These are phyloP conservation scores for Lachancea thermotolerans DNA, from an alignment of 805 yeast species.

Conservation along the genomic window DNA sequence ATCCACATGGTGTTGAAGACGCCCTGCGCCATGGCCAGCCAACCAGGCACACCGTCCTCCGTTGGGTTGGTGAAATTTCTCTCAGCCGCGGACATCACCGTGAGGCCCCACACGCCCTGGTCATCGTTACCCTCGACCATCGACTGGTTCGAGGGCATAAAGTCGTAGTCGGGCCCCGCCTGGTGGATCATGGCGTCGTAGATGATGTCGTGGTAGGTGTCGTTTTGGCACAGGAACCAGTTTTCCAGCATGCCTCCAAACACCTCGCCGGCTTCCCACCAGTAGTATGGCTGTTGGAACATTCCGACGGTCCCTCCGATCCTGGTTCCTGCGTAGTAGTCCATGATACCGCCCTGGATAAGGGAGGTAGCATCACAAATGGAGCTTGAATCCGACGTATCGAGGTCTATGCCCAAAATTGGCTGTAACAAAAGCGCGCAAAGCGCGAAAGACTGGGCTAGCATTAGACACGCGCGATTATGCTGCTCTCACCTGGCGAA, in stretches of 20 bases:
- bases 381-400: conserved; percentile 36
- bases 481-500: too few species aligned
- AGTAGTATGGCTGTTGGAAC: conserved; percentile 66
- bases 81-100: conserved; percentile 90
- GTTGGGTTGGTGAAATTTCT: conserved; percentile 72
- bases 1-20: conserved; percentile 53
- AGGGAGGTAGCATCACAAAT: conserved; percentile 50
- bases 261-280: conserved; percentile 98
- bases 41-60: conserved; percentile 45
- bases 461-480: too few species aligned
- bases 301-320: conserved; percentile 66
- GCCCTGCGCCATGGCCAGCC: conserved; percentile 84
- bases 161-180: conserved; percentile 66
- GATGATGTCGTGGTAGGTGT: conserved; percentile 53
- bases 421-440: background rate
- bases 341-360: conserved; percentile 55
- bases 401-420: conserved; percentile 34
- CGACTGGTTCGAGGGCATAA: conserved; percentile 80
- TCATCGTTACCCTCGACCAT: conserved; percentile 97
- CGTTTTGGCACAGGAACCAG: conserved; percentile 62
- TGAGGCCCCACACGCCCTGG: conserved; percentile 95
- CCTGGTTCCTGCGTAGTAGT: conserved; percentile 55
- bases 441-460: background rate
- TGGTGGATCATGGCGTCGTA: conserved; percentile 64
- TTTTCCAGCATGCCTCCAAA: conserved; percentile 85